phyloP scores from a whole-genome alignment of 108 stramenopile genomes.

The Cyclotella cryptica region DNA sequence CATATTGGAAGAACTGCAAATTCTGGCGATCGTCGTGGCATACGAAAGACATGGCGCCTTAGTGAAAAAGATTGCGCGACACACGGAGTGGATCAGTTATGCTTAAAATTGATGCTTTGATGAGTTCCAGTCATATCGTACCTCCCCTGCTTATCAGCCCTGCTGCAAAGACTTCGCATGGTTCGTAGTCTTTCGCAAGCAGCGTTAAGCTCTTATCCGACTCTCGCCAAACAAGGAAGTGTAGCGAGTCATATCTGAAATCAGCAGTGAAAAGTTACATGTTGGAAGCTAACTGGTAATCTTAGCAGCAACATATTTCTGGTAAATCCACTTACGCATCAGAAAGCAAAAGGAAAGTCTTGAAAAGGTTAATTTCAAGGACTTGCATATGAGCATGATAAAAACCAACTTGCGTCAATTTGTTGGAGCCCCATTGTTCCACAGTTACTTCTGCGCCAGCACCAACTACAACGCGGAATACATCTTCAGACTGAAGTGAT shows the following conservation, averaged over 20 bases:
- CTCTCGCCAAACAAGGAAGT: slow-evolving; percentile 90
- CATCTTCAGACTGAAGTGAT: slow-evolving; percentile 77
- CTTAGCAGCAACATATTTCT: not conserved
- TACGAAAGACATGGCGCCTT: slow-evolving; percentile 67
- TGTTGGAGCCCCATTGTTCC: slow-evolving; percentile 87
- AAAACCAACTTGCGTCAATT: slow-evolving; percentile 90
- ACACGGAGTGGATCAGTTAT: not conserved
- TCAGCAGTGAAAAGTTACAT: not conserved
- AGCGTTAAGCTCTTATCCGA: slow-evolving; percentile 88
- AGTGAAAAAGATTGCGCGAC: not conserved
- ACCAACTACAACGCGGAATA: slow-evolving; percentile 74
- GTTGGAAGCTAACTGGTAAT: not conserved
- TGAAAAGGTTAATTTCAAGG: slow-evolving; percentile 80
- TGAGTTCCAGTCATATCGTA: not conserved
- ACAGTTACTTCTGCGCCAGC: slow-evolving; percentile 89
- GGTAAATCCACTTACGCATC: slow-evolving; percentile 56
- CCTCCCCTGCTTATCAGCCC: slow-evolving; percentile 85
- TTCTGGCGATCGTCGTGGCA: slow-evolving; percentile 92
- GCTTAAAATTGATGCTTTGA: not conserved
- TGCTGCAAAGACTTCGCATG: slow-evolving; percentile 81
- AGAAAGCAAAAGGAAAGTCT: slow-evolving; percentile 81
- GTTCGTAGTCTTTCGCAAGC: slow-evolving; percentile 89
- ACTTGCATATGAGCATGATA: slow-evolving; percentile 90
- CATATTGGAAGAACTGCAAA: slow-evolving; percentile 92
- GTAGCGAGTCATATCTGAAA: slow-evolving; percentile 81